phyloP scores from a whole-genome alignment of 371 early-diverging fungal species.

The Funneliformis caledonium region DNA sequence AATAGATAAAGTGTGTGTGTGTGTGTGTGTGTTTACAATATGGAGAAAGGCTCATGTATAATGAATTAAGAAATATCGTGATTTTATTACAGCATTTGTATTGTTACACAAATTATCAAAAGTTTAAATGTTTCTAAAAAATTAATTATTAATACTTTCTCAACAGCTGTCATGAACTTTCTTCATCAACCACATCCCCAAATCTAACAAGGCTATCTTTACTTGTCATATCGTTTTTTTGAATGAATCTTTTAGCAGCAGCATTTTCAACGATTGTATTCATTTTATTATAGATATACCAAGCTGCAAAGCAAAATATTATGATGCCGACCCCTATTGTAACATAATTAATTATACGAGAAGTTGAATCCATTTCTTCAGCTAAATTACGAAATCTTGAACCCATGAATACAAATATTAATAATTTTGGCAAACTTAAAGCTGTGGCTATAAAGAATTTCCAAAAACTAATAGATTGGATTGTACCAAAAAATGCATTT shows the following conservation, averaged over 20 bases:
- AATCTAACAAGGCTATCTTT: background rate
- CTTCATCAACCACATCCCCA: no score
- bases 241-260: background rate
- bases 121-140: no score
- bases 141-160: no score
- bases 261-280: background rate
- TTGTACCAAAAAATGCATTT: slow-evolving; percentile 70
- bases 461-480: slow-evolving; percentile 57
- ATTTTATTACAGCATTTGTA: no score
- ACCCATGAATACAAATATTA: slow-evolving; percentile 76
- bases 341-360: slow-evolving; percentile 21
- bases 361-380: slow-evolving; percentile 18
- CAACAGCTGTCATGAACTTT: no score
- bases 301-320: slow-evolving; percentile 3
- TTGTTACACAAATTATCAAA: no score
- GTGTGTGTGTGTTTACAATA: no score
- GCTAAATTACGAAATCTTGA: slow-evolving; percentile 45
- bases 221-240: background rate
- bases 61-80: no score
- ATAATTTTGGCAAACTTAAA: slow-evolving; percentile 65
- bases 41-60: no score
- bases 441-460: slow-evolving; percentile 67
- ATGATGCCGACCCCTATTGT: background rate
- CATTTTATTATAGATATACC: background rate
- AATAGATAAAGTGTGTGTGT: background rate